Percentiles rank a stretch among this genome's conserved stretches.
Conservation (phyloP, 2,329 filamentous ascomycete species). For the Pyrenochaeta sp. region DNA sequence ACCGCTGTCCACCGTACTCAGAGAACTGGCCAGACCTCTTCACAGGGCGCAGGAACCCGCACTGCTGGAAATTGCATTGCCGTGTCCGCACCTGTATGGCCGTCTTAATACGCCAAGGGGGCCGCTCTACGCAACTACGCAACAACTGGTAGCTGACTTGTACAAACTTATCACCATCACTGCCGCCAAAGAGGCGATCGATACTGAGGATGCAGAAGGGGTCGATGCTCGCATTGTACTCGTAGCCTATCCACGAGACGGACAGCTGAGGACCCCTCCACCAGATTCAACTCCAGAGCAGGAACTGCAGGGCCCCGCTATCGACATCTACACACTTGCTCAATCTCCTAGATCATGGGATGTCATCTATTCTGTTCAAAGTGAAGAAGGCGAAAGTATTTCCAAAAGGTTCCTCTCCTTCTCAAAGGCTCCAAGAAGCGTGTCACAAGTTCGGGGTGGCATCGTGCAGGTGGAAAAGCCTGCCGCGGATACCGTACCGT, state of each 20-base stretch:
- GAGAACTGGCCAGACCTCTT: conserved; percentile 49
- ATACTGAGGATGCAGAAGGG: conserved; percentile 72
- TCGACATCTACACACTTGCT: conserved; percentile 59
- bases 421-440: conserved; percentile 30
- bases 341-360: conserved; percentile 67
- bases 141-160: conserved; percentile 76
- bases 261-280: conserved; percentile 30
- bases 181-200: conserved; percentile 70
- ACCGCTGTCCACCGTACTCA: conserved; percentile 53
- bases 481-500: conserved; percentile 3
- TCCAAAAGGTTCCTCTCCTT: conserved; percentile 56
- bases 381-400: conserved; percentile 69
- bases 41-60: conserved; percentile 44
- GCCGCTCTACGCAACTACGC: conserved; percentile 71
- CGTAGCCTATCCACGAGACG: conserved; percentile 65
- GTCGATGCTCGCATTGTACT: conserved; percentile 80
- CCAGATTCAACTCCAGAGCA: conserved; percentile 38
- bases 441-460: conserved; percentile 48
- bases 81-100: conserved; percentile 68
- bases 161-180: conserved; percentile 80
- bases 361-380: conserved; percentile 71
- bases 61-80: conserved; percentile 68
- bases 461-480: conserved; percentile 37
- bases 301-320: conserved; percentile 58
- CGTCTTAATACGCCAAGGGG: conserved; percentile 60